These are phyloP conservation scores for Tuber aestivum DNA, from an alignment of 495 filamentous ascomycete genomes.

Conservation along the genomic window DNA sequence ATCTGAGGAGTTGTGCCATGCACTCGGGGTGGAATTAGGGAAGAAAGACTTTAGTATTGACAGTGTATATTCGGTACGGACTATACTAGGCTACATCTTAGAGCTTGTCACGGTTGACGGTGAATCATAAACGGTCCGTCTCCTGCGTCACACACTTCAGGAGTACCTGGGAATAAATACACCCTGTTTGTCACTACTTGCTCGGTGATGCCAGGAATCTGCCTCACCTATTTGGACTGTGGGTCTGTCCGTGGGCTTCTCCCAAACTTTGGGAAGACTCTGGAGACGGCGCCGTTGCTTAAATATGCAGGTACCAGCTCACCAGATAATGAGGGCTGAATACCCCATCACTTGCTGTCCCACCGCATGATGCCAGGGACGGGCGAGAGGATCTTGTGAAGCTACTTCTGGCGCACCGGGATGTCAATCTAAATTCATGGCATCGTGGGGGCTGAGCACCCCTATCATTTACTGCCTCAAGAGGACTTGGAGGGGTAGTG, in stretches of 20 bases:
- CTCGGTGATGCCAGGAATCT: background rate
- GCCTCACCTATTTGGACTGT: background rate
- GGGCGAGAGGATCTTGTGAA: no score
- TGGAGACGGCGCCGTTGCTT: rapidly evolving
- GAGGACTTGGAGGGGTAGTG: no score
- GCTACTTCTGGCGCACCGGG: no score
- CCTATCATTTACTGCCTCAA: background rate
- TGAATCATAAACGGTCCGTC: background rate
- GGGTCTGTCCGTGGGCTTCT: background rate
- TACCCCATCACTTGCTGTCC: no score
- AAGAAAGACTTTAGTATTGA: background rate
- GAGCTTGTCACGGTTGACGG: background rate
- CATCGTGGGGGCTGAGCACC: no score
- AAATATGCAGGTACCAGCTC: background rate
- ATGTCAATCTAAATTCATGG: no score
- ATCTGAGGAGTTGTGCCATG: background rate
- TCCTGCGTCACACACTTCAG: background rate
- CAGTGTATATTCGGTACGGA: background rate
- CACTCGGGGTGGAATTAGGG: background rate
- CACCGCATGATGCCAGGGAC: no score
- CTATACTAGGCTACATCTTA: background rate
- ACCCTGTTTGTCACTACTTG: background rate
- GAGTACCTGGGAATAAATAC: background rate
- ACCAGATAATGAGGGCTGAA: no score
- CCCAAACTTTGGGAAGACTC: background rate